Conservation (phyloP, 768 basidiomycete genomes). For the Gymnopilus junonius region DNA sequence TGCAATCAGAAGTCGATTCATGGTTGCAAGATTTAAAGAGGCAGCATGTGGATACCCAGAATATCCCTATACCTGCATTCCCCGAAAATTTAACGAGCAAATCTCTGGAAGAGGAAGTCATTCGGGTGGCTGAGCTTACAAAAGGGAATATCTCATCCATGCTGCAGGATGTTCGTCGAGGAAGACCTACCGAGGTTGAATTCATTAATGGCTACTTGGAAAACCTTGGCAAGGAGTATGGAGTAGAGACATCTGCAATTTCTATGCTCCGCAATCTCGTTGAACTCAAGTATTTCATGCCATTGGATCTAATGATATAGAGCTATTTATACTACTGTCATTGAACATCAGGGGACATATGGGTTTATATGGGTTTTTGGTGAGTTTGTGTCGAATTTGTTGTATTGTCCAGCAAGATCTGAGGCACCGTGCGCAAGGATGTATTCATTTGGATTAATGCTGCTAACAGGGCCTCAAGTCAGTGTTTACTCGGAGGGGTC, state of each 20-base stretch:
- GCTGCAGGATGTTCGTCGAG: constrained; percentile 68
- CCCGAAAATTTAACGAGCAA: constrained; percentile 48
- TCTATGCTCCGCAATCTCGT: constrained; percentile 60
- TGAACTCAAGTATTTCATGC: constrained; percentile 58
- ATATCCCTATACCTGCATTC: constrained; percentile 40
- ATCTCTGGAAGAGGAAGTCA: constrained; percentile 58
- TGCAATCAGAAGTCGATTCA: constrained; percentile 43
- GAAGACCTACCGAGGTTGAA: constrained; percentile 75
- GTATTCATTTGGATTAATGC: no score
- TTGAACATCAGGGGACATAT: background rate
- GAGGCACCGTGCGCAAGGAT: background rate
- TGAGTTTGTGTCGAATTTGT: background rate
- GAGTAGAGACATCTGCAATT: constrained; percentile 62
- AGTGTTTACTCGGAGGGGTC: no score
- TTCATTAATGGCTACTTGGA: constrained; percentile 84
- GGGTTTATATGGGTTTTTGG: background rate
- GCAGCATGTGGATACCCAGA: constrained; percentile 28
- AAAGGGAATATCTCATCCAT: constrained; percentile 79
- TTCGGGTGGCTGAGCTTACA: constrained; percentile 62
- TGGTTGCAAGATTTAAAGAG: constrained; percentile 36
- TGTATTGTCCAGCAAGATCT: background rate
- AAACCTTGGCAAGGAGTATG: constrained; percentile 58
- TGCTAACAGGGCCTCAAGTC: no score
- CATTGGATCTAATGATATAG: constrained; percentile 48
- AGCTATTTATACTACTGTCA: background rate